phyloP scores from a whole-genome alignment of 2,329 filamentous ascomycete genomes.

The Xylariaceae sp. region DNA sequence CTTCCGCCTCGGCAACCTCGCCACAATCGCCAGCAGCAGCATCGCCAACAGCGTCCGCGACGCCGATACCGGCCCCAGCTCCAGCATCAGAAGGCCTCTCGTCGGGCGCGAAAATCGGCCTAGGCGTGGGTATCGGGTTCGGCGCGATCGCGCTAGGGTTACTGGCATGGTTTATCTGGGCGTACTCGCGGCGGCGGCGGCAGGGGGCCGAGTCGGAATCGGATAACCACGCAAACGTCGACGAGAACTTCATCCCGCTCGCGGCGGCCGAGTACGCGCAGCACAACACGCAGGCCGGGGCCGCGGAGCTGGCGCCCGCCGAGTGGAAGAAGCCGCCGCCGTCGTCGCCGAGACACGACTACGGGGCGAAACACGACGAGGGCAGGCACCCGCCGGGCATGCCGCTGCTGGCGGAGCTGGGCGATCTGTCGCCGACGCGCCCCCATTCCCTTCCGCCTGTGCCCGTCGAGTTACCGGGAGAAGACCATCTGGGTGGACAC shows the following conservation, averaged over 20 bases:
- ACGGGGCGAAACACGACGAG: slow-evolving; percentile 1
- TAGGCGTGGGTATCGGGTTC: slow-evolving; percentile 43
- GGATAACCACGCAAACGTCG: no score
- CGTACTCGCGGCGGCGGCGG: slow-evolving; percentile 29
- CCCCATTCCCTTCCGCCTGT: neutral
- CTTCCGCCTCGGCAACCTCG: slow-evolving; percentile 10
- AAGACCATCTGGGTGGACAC: neutral
- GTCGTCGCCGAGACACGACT: slow-evolving; percentile 4
- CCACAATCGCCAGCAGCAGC: slow-evolving; percentile 17
- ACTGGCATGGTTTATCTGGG: slow-evolving; percentile 34
- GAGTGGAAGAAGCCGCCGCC: slow-evolving; percentile 20
- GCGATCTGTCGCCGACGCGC: slow-evolving; percentile 1
- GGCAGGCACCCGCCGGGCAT: slow-evolving; percentile 13
- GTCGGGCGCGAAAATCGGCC: slow-evolving; percentile 42
- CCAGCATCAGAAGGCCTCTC: slow-evolving; percentile 33
- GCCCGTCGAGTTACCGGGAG: slow-evolving; percentile 26
- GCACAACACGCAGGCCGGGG: slow-evolving; percentile 24
- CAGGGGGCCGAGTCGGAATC: no score
- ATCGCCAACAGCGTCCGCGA: slow-evolving; percentile 16
- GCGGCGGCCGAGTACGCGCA: slow-evolving; percentile 27
- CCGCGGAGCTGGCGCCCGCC: slow-evolving; percentile 23
- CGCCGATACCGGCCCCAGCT: slow-evolving; percentile 10
- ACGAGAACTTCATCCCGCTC: neutral
- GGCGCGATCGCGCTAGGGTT: slow-evolving; percentile 29
- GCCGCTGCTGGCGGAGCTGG: slow-evolving; percentile 31